Evolutionary conservation across 169 alveolate genomes (phyloP), one percentile per base, ranked within the genome.

Genomic region (Eimeria necatrix): DNA sequence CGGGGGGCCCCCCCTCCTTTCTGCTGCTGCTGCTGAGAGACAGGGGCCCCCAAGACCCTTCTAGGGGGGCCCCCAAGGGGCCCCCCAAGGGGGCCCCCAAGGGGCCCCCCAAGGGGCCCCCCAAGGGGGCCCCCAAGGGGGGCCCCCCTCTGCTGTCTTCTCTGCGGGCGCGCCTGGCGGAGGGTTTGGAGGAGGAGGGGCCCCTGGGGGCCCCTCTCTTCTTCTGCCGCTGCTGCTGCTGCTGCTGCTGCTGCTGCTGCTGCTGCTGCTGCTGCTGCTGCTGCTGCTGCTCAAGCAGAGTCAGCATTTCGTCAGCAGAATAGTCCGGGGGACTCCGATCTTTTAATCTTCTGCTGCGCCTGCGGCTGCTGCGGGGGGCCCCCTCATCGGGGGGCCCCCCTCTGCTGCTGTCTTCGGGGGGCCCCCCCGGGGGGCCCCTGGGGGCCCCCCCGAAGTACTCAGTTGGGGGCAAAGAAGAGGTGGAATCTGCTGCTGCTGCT

Each of bases 331-430:
- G 86, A 14, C 86, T 76, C 26, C 61, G 24, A 48, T 76, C 86
- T 76, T 60, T 16, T 9, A 76, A 60, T n/a, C 86, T 76, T 22
- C 86, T 76, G 86, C 86, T 76, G 22, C 86, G 86, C 16, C 86
- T 76, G n/a, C 86, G 9, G 86, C 86, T 76, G 86, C 64, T 48
- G 56, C 86, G 22, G 22, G 61, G 59, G 64, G 86, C 56, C 26
- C 20, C 76, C 5, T 64, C 76, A 5, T 64, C 32, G 26, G 76
- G 26, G 41, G 76, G 26, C 26, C 76, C 76, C 76, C 26, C 26
- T 5, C 9, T 64, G 18, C 20, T 14, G 20, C 18, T 20, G 8
- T 9, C 41, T 14, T 24, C 9, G 41, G 76, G 76, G 76, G 41
- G 32, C 76, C 76, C 76, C 8, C 20, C 64, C 20, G 14, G 14